Evolutionary conservation across 2,329 filamentous ascomycete genomes (phyloP).

Genomic region (Calonectria multiphialidica): DNA sequence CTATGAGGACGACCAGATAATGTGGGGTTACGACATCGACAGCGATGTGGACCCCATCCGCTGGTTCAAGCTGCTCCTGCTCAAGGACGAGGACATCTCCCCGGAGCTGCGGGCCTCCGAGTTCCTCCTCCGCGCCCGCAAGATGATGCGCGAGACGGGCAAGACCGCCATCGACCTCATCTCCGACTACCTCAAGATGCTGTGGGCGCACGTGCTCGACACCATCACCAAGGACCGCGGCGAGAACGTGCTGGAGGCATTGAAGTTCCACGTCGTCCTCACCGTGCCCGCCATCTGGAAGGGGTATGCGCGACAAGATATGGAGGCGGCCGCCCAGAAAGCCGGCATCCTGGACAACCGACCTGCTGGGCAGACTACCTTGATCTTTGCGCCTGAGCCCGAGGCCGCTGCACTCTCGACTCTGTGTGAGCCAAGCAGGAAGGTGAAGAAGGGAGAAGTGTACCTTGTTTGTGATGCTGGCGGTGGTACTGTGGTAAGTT

Average conservation of each 20-base stretch:
- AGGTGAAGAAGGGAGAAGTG: slow-evolving; percentile 14
- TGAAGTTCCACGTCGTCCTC: slow-evolving; percentile 20
- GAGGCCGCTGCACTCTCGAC: slow-evolving; percentile 19
- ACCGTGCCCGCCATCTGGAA: slow-evolving; percentile 28
- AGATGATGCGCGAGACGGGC: not conserved
- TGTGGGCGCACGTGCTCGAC: slow-evolving; percentile 13
- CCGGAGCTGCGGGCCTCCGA: slow-evolving; percentile 5
- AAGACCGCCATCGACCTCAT: slow-evolving; percentile 20
- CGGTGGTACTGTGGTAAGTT: slow-evolving; percentile 22
- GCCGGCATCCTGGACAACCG: slow-evolving; percentile 18
- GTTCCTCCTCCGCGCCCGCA: slow-evolving; percentile 13
- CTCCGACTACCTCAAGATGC: slow-evolving; percentile 11
- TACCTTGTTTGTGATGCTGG: slow-evolving; percentile 27
- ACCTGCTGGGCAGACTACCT: slow-evolving; percentile 1
- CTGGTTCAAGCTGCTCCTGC: slow-evolving; percentile 23
- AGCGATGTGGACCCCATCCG: slow-evolving; percentile 14
- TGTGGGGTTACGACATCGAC: slow-evolving; percentile 21
- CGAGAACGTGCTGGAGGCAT: not conserved
- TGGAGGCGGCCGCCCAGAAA: slow-evolving; percentile 11
- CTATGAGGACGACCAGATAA: slow-evolving; percentile 18
- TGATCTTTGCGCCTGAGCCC: slow-evolving; percentile 20
- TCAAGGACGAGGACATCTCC: slow-evolving; percentile 22
- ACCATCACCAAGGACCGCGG: slow-evolving; percentile 16
- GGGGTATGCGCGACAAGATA: slow-evolving; percentile 17
- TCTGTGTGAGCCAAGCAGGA: not conserved